Base-by-base conservation (phyloP, 331 rosid genomes). In the Acacia concinna region DNA sequence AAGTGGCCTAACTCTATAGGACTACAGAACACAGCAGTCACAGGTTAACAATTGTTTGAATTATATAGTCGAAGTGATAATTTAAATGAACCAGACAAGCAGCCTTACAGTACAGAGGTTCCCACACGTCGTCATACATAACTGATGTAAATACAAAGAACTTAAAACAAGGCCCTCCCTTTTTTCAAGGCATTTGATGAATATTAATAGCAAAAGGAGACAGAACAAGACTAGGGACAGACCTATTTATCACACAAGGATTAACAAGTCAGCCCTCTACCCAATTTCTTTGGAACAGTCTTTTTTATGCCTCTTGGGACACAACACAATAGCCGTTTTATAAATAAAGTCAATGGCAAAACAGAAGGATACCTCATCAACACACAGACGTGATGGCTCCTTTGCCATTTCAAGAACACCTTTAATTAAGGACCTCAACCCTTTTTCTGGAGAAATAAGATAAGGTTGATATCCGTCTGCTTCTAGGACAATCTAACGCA, bases 391-490 rank as follows among this genome's bases (percentile, higher is more conserved):
- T 34, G 98, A 91, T 67, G 98, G 97, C 71, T 92, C 98, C 86
- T 94, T 94, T 13, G 97, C 98, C 81, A 94, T 88, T 84, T 94
- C 97, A 54, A 94, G 88, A 79, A 94, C 98, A 23, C 92, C 95
- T 86, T 94, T 94, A 63, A 94, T 94, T 78, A 94, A 85, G 65
- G 97, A 92, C 85, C 97, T 91, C 85, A 94, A 88, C 86, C 98
- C 97, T 89, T 94, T 94, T 87, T 92, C 98, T 43, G 97, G 98
- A 65, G 97, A 94, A 83, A 94, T 94, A 82, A 94, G 96, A 89
- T 94, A 92, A 32, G 98, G 98, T 84, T 94, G 98, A 86, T 94
- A 94, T 69, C 98, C 98, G 85, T 94, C 98, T 54, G 97, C 98
- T 88, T 94, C 97, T 84, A 94, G 91, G 81, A 94, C 98, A 84